Base-by-base conservation (phyloP, 1,284 basidiomycete species). In the Malassezia arunalokei region DNA sequence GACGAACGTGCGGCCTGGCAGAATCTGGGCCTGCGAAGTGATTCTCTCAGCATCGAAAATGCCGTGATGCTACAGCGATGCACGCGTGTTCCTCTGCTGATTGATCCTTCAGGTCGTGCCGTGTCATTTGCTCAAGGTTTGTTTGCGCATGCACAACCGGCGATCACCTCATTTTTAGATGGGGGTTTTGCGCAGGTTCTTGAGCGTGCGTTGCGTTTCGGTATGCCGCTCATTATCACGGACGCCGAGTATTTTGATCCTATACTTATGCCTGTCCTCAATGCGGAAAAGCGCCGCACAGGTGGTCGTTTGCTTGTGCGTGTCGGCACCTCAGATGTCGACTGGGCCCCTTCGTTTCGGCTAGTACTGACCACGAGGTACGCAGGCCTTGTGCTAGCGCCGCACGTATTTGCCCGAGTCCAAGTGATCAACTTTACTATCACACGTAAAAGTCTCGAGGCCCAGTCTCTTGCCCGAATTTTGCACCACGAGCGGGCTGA, bases 351-450 rank as follows among this genome's bases (percentile, higher is more conserved):
- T 3, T 84, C 91, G 9, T 99, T 99, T 79, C 60, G 57, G 8
- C 92, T 99, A 87, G 98, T 98, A 81, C 79, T 99, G 44, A 88
- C 94, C 3, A 99, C 94, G 7, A 80, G 92, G 24, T 91, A 98
- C 74, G 91, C 95, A 0, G 92, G 90, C 0, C 86, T 95, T 58
- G 90, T 95, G 67, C 95, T 98, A 76, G 87, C 92, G 17, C 90
- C 94, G 1, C 92, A 98, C 73, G 90, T 99, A 58, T 98, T 92
- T 79, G 94, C 89, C 77, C 83, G 94, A 55, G 94, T 98, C 33
- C 94, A 92, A 0, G 95, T 99, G 71, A 92, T 98, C 78, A 99
- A 99, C 78, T 99, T 99, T 76, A 98, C 92, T 14, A 98, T 98
- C 88, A 99, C 94, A 0, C 82, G 91, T 55, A 89, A 89, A 74